Evolutionary conservation across 345 rosid genomes (phyloP).

Genomic region (Trapa incisa): DNA sequence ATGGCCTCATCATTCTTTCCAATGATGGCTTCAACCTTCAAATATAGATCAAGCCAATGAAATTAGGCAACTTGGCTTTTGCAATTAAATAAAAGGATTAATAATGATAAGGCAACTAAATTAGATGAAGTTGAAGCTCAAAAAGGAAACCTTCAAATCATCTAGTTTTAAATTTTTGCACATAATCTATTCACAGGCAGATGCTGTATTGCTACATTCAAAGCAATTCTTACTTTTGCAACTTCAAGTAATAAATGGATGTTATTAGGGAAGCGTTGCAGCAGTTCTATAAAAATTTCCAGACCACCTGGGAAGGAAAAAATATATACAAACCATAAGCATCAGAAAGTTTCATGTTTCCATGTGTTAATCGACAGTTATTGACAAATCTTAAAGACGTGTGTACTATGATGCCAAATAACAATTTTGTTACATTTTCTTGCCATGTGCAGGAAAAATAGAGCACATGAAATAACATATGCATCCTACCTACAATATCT

Average conservation of each 20-base stretch:
- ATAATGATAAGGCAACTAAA: not conserved
- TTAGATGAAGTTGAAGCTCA: not conserved
- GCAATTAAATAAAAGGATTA: not conserved
- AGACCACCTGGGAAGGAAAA: conserved; percentile 57
- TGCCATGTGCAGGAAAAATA: not conserved
- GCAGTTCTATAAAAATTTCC: conserved; percentile 70
- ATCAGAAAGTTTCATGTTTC: not conserved
- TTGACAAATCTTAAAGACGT: not conserved
- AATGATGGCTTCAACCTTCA: conserved; percentile 82
- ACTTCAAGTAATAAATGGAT: conserved; percentile 82
- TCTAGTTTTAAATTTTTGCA: not conserved
- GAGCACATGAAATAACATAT: not conserved
- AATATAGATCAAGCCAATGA: not conserved
- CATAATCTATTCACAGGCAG: not conserved
- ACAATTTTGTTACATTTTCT: not conserved
- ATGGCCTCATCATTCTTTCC: conserved; percentile 92
- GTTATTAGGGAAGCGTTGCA: conserved; percentile 85
- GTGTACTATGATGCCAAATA: not conserved
- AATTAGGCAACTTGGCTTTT: not conserved
- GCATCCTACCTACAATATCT: not conserved
- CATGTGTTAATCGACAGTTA: not conserved
- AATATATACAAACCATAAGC: not conserved
- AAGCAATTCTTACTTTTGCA: conserved; percentile 64
- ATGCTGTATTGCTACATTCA: not conserved
- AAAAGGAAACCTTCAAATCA: not conserved